Evolutionary conservation across 306 rosid species (phyloP).

Genomic region (Prunus kanzakura): DNA sequence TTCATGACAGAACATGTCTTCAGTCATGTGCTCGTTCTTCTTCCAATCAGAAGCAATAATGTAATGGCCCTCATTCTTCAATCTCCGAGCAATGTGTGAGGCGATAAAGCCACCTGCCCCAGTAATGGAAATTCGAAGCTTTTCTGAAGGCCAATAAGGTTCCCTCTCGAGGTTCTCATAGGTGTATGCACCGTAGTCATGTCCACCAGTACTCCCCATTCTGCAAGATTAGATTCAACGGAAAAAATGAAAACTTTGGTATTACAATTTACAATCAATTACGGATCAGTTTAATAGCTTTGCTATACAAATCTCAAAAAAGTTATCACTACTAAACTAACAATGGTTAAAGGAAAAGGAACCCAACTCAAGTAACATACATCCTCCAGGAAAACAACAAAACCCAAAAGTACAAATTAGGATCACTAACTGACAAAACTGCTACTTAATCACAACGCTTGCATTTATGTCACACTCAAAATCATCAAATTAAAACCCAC

Average conservation of each 20-base stretch:
- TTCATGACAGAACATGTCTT: conserved; percentile 95
- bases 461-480: neutral
- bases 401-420: neutral
- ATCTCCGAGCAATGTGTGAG: conserved; percentile 95
- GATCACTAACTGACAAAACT: neutral
- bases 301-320: neutral
- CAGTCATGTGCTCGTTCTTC: conserved; percentile 97
- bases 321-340: neutral
- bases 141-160: conserved; percentile 87
- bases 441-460: neutral
- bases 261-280: neutral
- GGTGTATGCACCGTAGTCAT: conserved; percentile 69
- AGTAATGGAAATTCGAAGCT: conserved; percentile 82
- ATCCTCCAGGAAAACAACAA: neutral
- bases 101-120: conserved; percentile 98
- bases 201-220: conserved; percentile 72
- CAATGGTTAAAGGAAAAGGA: neutral
- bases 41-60: conserved; percentile 98
- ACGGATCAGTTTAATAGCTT: conserved; percentile 3
- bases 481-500: neutral
- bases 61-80: conserved; percentile 93
- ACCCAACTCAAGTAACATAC: neutral
- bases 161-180: conserved; percentile 82
- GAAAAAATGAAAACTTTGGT: neutral
- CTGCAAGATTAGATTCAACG: conserved; percentile 38